Conservation (phyloP, 805 yeast species). For the Saturnispora diversa region DNA sequence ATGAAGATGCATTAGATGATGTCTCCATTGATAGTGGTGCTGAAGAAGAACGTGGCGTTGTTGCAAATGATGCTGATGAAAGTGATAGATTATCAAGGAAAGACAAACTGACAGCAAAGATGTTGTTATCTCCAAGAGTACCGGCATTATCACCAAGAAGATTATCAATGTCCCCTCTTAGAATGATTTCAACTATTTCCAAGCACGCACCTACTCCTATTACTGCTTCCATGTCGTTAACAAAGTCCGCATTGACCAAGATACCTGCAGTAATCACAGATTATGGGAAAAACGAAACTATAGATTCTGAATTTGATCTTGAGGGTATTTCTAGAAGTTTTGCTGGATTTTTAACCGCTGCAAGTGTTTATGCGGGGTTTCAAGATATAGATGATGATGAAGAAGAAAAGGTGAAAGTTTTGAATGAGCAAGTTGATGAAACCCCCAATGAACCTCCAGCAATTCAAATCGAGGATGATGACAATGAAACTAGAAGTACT, state of each 20-base stretch:
- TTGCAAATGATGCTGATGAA: neutral
- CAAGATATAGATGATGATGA: constrained; percentile 30
- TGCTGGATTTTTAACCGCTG: constrained; percentile 48
- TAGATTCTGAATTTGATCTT: constrained; percentile 14
- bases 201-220: constrained; percentile 15
- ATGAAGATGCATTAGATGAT: neutral
- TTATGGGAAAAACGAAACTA: neutral
- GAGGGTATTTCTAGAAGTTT: constrained; percentile 44
- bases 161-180: constrained; percentile 23
- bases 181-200: constrained; percentile 19
- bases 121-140: no score
- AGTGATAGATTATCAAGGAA: no score
- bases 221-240: neutral
- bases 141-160: constrained; percentile 2
- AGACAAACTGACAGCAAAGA: no score
- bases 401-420: constrained; percentile 14
- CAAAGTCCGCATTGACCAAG: constrained; percentile 3
- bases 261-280: neutral
- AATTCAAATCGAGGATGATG: neutral
- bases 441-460: neutral
- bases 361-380: constrained; percentile 43
- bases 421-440: constrained; percentile 7
- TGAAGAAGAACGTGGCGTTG: neutral
- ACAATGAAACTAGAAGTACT: neutral
- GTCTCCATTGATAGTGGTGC: neutral